These are phyloP conservation scores for Stellera chamaejasme DNA, from an alignment of 345 rosid genomes.

Conservation along the genomic window DNA sequence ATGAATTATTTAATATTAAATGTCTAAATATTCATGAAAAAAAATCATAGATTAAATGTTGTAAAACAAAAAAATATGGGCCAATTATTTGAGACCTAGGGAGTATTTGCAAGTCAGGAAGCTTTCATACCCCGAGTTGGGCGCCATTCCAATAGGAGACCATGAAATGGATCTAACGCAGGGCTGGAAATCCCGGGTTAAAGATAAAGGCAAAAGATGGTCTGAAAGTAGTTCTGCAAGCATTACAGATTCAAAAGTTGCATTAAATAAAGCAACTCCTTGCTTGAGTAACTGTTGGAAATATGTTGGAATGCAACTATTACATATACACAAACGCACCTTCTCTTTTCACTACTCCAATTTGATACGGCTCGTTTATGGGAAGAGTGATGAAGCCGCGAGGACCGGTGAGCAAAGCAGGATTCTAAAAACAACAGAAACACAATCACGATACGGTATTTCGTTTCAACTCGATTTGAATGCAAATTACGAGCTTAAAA, in stretches of 20 bases:
- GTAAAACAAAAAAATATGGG: too few relatives aligned
- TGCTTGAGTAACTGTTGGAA: neutral
- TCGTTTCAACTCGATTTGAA: neutral
- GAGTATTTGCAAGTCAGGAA: neutral
- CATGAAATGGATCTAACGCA: conserved; percentile 79
- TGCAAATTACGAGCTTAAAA: neutral
- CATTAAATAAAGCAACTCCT: neutral
- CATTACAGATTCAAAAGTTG: neutral
- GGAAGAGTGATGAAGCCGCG: conserved; percentile 69
- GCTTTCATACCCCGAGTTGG: conserved; percentile 55
- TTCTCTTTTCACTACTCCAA: conserved; percentile 51
- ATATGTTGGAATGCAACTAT: too few relatives aligned
- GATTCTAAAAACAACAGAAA: conserved; percentile 42
- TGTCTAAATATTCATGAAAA: too few relatives aligned
- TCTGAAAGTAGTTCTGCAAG: conserved; percentile 52
- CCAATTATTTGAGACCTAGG: too few relatives aligned
- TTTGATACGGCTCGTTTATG: conserved; percentile 42
- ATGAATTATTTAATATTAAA: too few relatives aligned
- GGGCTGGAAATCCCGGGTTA: conserved; percentile 61
- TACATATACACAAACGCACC: conserved; percentile 25
- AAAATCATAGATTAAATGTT: too few relatives aligned
- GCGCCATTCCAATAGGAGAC: conserved; percentile 91
- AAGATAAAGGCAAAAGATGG: conserved; percentile 51
- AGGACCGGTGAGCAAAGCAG: conserved; percentile 75
- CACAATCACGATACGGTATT: neutral